Evolutionary conservation across 441 rosid genomes (phyloP), one percentile per base, ranked within the genome.

Genomic region (Euphorbia celastroides): DNA sequence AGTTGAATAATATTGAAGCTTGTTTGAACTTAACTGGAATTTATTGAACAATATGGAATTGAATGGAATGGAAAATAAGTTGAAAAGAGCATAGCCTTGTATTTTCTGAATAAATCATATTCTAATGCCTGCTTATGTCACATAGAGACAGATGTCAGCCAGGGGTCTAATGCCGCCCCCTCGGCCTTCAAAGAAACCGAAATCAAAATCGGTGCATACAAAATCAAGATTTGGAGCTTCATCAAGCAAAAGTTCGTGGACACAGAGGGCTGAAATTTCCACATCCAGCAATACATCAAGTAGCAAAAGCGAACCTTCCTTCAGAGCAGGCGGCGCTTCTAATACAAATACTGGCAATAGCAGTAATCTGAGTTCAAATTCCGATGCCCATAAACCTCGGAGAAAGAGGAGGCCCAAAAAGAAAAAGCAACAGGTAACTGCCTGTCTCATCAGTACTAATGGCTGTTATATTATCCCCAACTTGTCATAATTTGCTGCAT

Each of bases 161-260:
- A 83, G 91, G 76, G 90, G 89, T 77, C 80, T 83, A 70, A 91
- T 92, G 99, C 98, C 87, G n/a, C 99, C 99, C 54, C 99, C 99
- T 9, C 81, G 88, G 42, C 90, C 90, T 70, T 83, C 88, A 63
- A 81, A 74, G 51, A 76, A 77, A 32, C 75, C 69, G 6, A 68
- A 54, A 62, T 63, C 83, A 44, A 77, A 72, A 56, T 73, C 83
- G 8, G 70, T 65, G 26, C 71, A 2, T 68, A 51, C 76, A 68
- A 80, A 69, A 56, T 81, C 89, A 73, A 90, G 89, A 77, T 83
- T 89, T 77, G 93, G 82, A 54, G 76, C 91, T 68, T 84, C 93
- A 42, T 77, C 86, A 20, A 80, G 88, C 75, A 84, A 79, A 78
- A 80, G 70, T 65, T 74, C 85, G 57, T 79, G 83, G 62, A 66